Base-by-base conservation (phyloP, 2,329 filamentous ascomycete genomes). In the Coniochaeta ligniaria region DNA sequence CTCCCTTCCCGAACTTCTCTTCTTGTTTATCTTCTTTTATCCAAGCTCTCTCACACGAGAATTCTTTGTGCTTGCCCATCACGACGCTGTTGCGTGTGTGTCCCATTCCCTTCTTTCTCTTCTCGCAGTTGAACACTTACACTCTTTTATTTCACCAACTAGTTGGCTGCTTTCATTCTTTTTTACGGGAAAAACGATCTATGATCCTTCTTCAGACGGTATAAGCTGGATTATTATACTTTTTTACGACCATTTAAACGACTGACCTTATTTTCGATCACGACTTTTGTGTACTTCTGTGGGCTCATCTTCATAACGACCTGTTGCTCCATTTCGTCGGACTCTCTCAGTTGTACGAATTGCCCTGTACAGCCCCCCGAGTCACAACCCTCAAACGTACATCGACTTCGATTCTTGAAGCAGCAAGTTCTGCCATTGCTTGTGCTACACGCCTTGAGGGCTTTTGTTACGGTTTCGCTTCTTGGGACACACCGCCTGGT, bases 81-180 rank as follows among this genome's bases (percentile, higher is more conserved):
- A 70, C 65, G 65, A 63, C 67, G 65, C 66, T 65, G 66, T 67
- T 65, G 68, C 67, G 67, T 68, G 69, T 72, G 70, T 73, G 69
- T 69, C 66, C 65, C 64, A 67, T 67, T 67, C 66, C 66, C 68
- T 69, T 67, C 66, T 70, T 66, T 71, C 71, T 73, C 68, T 72
- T 72, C 71, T 71, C 73, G 73, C 70, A 72, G 72, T 73, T 76
- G 71, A 72, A 72, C 70, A 68, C 67, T 71, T 74, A 71, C 70
- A 66, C 67, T 76, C 73, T 74, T 77, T 75, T 68, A 69, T 74
- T 67, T 72, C 71, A 73, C 73, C 75, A 76, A 75, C 75, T 76
- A 80, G 80, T 82, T 82, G 80, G 81, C 79, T 82, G 77, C 78
- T 78, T 76, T 78, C 80, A 72, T 74, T 82, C 78, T 74, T 83